Conservation (phyloP, 1,139 yeast genomes). For the Pichiaceae sp. region DNA sequence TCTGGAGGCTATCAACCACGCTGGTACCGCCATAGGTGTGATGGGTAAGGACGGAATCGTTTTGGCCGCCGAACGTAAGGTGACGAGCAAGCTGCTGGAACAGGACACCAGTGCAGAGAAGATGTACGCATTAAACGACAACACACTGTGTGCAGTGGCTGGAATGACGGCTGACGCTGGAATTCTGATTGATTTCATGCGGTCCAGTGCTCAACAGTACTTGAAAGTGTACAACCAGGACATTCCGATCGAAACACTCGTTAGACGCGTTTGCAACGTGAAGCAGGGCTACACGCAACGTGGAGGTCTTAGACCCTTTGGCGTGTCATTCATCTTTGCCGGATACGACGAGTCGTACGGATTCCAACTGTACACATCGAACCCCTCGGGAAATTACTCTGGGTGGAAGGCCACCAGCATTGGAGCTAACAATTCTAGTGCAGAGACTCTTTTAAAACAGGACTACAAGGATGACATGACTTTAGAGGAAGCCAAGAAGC, state of each 20-base stretch:
- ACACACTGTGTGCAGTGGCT: slow-evolving; percentile 78
- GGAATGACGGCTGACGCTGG: slow-evolving; percentile 98
- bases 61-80: slow-evolving; percentile 92
- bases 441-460: slow-evolving; percentile 90
- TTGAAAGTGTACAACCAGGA: slow-evolving; percentile 82
- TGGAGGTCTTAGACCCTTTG: slow-evolving; percentile 97
- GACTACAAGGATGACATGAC: slow-evolving; percentile 81
- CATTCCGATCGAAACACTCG: slow-evolving; percentile 85
- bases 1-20: slow-evolving; percentile 93
- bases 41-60: slow-evolving; percentile 91
- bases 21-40: slow-evolving; percentile 96
- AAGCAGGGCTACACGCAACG: slow-evolving; percentile 98
- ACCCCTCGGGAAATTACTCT: slow-evolving; percentile 94
- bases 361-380: slow-evolving; percentile 88
- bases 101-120: slow-evolving; percentile 93
- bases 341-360: slow-evolving; percentile 90
- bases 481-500: slow-evolving; percentile 72
- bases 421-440: slow-evolving; percentile 94
- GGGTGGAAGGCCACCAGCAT: slow-evolving; percentile 99
- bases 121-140: slow-evolving; percentile 70
- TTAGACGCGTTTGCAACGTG: slow-evolving; percentile 81
- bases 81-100: slow-evolving; percentile 84
- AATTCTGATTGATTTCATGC: slow-evolving; percentile 81
- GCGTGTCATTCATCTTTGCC: slow-evolving; percentile 92
- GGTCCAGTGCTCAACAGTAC: slow-evolving; percentile 77